phyloP scores from a whole-genome alignment of 1,284 basidiomycete genomes.

The Apiotrichum gamsii region DNA sequence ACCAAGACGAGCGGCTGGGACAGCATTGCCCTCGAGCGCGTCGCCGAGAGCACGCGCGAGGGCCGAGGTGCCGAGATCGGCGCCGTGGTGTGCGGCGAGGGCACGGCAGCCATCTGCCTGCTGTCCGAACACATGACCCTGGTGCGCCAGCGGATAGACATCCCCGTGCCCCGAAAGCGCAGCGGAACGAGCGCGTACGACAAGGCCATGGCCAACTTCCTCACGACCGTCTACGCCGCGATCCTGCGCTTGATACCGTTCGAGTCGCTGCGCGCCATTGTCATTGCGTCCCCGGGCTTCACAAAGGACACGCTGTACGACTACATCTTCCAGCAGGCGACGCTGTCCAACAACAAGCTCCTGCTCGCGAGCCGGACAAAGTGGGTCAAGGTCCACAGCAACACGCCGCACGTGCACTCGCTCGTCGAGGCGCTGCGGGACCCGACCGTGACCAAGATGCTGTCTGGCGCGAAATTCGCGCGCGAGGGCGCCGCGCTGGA shows the following conservation, averaged over 20 bases:
- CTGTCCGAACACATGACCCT: slow-evolving; percentile 96
- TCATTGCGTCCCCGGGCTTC: slow-evolving; percentile 95
- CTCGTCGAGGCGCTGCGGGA: slow-evolving; percentile 90
- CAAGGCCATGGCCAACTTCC: slow-evolving; percentile 76
- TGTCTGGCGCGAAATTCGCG: slow-evolving; percentile 98
- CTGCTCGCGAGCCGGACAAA: slow-evolving; percentile 72
- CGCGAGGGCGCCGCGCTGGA: slow-evolving; percentile 86
- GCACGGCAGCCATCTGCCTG: slow-evolving; percentile 86
- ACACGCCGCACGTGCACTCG: slow-evolving; percentile 91
- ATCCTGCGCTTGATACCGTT: slow-evolving; percentile 87
- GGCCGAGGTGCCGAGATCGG: slow-evolving; percentile 93
- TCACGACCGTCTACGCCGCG: slow-evolving; percentile 75
- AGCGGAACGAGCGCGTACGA: slow-evolving; percentile 77
- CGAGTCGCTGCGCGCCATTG: slow-evolving; percentile 73
- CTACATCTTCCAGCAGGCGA: slow-evolving; percentile 75
- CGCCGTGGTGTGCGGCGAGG: slow-evolving; percentile 92
- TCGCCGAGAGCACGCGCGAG: slow-evolving; percentile 83
- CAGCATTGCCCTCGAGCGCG: slow-evolving; percentile 70
- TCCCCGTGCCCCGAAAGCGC: slow-evolving; percentile 85
- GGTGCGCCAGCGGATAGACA: slow-evolving; percentile 82
- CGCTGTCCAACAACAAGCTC: slow-evolving; percentile 72
- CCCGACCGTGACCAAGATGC: slow-evolving; percentile 63
- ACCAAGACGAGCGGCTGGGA: slow-evolving; percentile 87
- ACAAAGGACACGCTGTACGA: slow-evolving; percentile 77
- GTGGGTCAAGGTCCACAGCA: slow-evolving; percentile 84